Base-by-base conservation (phyloP, 306 rosid genomes). In the Malus fusca region DNA sequence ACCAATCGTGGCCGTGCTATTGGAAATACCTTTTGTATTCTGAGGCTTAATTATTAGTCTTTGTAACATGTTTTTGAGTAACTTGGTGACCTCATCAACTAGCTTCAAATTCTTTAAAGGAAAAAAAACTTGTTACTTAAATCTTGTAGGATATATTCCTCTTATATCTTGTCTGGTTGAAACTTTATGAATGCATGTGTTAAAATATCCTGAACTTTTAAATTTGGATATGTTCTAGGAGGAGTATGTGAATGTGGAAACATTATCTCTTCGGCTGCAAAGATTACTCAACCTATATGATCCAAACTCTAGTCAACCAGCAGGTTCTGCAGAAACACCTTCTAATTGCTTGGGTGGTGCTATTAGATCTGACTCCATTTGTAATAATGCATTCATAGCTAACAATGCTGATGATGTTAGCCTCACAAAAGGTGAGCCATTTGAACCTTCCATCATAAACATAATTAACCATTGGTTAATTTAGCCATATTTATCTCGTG, bases 211-310 rank as follows among this genome's bases (percentile, higher is more conserved):
- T 83, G 69, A 72, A 30, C 62, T 76, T 58, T 35, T 68, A 70
- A 31, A 31, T 69, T 48, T 65, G 31, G 23, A 44, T 59, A 25
- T 82, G 62, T 79, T 56, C 61, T 56, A 84, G 90, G 81, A 78
- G 14, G 88, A 82, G 22, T 88, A 86, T 76, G 78, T 67, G 71
- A 82, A 88, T 75, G 65, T 7, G 23, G 30, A 69, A 42, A 86
- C 88, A 7, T 18, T 88, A 12, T 22, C 53, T 21, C 68, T 66
- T 26, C 80, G 81, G 53, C 22, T 84, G 79, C 65, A 43, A 28
- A 73, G 58, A 48, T 46, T 63, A 53, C 17, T 80, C 28, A 55
- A 35, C 10, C 21, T 82, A 17, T 8, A 5, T 48, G 78, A 28
- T 30, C 44, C 60, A 33, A 78, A 37, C 64, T 43, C 8, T 65